phyloP scores from a whole-genome alignment of 495 filamentous ascomycete genomes.

The Ramalina intermedia region DNA sequence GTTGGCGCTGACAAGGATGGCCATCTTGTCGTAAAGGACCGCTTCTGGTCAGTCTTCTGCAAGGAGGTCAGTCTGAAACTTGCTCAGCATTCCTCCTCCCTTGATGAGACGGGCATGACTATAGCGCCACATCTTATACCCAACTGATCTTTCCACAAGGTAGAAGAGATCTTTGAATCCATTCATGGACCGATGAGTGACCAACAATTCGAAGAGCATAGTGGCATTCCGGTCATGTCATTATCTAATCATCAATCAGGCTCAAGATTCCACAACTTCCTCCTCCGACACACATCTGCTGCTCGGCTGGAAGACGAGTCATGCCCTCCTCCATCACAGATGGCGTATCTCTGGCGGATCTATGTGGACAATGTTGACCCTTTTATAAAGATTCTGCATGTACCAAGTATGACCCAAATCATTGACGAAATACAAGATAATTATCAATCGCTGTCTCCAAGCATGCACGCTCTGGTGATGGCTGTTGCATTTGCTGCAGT shows the following conservation, averaged over 20 bases:
- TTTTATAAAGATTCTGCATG: conserved; percentile 15
- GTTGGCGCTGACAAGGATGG: not conserved
- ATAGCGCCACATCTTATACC: not conserved
- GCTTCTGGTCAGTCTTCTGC: conserved; percentile 5
- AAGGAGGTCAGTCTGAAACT: conserved; percentile 2
- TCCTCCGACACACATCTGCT: conserved; percentile 3
- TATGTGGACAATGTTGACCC: conserved; percentile 17
- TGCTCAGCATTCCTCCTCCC: not conserved
- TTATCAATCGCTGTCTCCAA: not conserved
- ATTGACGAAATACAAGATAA: conserved; percentile 3
- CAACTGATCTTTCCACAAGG: not conserved
- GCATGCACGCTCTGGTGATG: conserved; percentile 30
- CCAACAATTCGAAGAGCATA: not conserved
- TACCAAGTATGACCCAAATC: conserved; percentile 10
- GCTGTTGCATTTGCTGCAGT: conserved; percentile 5
- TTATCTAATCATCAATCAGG: not conserved
- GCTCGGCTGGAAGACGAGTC: conserved; percentile 17
- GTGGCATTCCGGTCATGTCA: not conserved
- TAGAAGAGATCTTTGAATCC: conserved; percentile 6
- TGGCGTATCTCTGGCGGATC: conserved; percentile 13
- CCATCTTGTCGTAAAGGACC: not conserved
- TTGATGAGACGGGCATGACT: not conserved
- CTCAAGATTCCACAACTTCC: conserved; percentile 1
- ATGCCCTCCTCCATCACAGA: conserved; percentile 29
- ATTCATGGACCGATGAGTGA: conserved; percentile 4